Percentiles rank a stretch among this genome's conserved stretches.
Conservation (phyloP, 2,329 filamentous ascomycete species). For the Pseudopyrenochaeta lycopersici region DNA sequence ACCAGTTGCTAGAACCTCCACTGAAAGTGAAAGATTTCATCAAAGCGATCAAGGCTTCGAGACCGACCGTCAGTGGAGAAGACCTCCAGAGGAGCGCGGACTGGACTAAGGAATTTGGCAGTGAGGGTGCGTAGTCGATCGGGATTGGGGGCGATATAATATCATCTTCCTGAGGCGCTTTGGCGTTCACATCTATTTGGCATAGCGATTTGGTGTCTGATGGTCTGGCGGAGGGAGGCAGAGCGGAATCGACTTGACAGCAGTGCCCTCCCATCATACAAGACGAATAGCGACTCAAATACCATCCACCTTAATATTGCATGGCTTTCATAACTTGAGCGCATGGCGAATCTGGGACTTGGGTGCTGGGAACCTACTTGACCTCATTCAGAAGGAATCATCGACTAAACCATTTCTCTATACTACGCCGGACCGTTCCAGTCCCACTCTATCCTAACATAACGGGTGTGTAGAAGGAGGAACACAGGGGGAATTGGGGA, state of each 20-base stretch:
- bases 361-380: background rate
- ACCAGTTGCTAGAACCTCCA: slow-evolving; percentile 84
- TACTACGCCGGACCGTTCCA: background rate
- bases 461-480: slow-evolving; percentile 3
- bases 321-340: background rate
- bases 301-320: background rate
- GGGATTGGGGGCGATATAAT: background rate
- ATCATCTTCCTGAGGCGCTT: background rate
- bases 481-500: slow-evolving; percentile 31
- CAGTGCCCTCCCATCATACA: background rate
- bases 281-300: background rate
- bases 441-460: slow-evolving; percentile 2
- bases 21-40: slow-evolving; percentile 92
- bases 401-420: background rate
- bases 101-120: slow-evolving; percentile 97
- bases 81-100: slow-evolving; percentile 86
- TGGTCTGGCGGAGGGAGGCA: background rate
- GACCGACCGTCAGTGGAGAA: slow-evolving; percentile 88
- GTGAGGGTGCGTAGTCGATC: slow-evolving; percentile 72
- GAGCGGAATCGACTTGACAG: background rate
- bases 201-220: background rate
- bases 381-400: background rate
- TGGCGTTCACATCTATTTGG: background rate
- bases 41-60: slow-evolving; percentile 85
- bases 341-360: background rate